A percentile compares a stretch with the other conserved stretches of the same genome.
Evolutionary conservation across 1,284 basidiomycete species (phyloP).

Genomic region (Porodaedalea pini): DNA sequence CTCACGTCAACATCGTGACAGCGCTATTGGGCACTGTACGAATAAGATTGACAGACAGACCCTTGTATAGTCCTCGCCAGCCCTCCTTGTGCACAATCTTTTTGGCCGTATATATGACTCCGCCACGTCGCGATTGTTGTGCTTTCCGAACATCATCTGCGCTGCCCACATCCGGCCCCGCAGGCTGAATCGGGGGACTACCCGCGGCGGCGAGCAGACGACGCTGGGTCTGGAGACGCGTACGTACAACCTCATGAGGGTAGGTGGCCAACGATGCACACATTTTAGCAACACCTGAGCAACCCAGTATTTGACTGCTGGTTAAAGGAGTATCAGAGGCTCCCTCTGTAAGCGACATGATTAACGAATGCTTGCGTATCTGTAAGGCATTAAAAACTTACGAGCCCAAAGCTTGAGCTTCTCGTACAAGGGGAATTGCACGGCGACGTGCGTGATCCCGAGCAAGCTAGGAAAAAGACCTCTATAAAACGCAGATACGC

Average conservation of each 20-base stretch:
- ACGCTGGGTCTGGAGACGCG: conserved; percentile 82
- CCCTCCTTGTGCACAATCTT: conserved; percentile 79
- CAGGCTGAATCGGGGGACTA: conserved; percentile 40
- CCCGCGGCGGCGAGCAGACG: conserved; percentile 57
- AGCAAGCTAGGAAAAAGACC: conserved; percentile 86
- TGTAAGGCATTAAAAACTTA: conserved; percentile 41
- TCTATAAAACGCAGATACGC: conserved; percentile 83
- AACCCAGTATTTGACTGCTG: conserved; percentile 72
- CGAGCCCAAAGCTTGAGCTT: conserved; percentile 80
- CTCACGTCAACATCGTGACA: conserved; percentile 91
- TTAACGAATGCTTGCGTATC: not conserved
- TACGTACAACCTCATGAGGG: conserved; percentile 93
- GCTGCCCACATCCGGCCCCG: conserved; percentile 4
- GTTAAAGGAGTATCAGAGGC: conserved; percentile 58
- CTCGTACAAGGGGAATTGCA: conserved; percentile 96
- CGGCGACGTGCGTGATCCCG: conserved; percentile 88
- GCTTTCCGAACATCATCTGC: conserved; percentile 19
- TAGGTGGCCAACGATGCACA: conserved; percentile 91
- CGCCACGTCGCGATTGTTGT: conserved; percentile 42
- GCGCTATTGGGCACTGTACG: conserved; percentile 93
- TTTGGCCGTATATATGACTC: conserved; percentile 69
- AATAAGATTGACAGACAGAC: conserved; percentile 85
- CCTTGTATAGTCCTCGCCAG: conserved; percentile 84
- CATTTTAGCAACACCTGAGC: conserved; percentile 91
- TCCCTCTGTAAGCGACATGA: conserved; percentile 39